phyloP scores from a whole-genome alignment of 1,284 basidiomycete species.

The Tetrapyrgos nigripes region DNA sequence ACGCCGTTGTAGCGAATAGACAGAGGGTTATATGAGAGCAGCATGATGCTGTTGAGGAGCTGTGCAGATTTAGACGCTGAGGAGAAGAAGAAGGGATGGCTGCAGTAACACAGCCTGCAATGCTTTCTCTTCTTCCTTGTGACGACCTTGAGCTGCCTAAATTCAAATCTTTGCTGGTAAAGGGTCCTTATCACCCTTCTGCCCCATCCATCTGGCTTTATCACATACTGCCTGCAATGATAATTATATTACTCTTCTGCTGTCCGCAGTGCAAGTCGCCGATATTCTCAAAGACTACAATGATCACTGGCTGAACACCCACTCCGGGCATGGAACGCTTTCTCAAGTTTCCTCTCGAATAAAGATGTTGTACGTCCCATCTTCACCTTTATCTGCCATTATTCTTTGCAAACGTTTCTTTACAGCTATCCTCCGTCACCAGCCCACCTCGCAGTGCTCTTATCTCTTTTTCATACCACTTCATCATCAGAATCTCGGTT shows the following conservation, averaged over 20 bases:
- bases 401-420: conserved; percentile 10
- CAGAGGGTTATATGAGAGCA: not conserved
- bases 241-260: conserved; percentile 45
- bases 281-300: conserved; percentile 51
- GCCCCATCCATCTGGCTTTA: conserved; percentile 62
- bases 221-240: conserved; percentile 47
- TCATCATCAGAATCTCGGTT: conserved; percentile 21
- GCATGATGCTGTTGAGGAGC: not conserved
- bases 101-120: too few relatives aligned
- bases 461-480: conserved; percentile 57
- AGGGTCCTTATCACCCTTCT: conserved; percentile 59
- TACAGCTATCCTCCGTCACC: conserved; percentile 70
- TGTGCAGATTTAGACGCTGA: not conserved
- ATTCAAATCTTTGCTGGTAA: conserved; percentile 56
- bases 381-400: conserved; percentile 16
- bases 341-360: conserved; percentile 50
- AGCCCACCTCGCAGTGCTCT: conserved; percentile 59
- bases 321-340: conserved; percentile 52
- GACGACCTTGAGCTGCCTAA: conserved; percentile 45
- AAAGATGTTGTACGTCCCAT: conserved; percentile 59
- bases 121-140: conserved; percentile 49
- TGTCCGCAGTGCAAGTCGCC: conserved; percentile 54
- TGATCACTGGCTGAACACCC: conserved; percentile 59
- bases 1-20: too few relatives aligned
- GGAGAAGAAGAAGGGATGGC: too few relatives aligned